Evolutionary conservation across 2,329 filamentous ascomycete species (phyloP), one percentile per base, ranked within the genome.

Genomic region (Aspergillus fumigatus): DNA sequence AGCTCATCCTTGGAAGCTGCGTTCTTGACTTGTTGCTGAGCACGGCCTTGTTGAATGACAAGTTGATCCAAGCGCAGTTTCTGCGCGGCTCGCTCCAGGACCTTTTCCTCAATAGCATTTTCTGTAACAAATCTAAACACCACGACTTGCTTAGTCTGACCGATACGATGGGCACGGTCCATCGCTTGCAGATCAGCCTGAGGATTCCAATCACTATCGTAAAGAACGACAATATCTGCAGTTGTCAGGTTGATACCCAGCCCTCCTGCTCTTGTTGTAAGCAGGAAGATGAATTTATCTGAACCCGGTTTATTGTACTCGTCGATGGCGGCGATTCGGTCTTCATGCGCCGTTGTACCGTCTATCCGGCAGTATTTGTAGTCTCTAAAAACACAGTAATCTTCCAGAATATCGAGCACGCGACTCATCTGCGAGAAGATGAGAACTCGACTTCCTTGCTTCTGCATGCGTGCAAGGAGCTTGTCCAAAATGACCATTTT

Each of bases 361-460:
- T 99, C 94, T 61, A 99, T 99, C 69, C 94, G 90, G 75, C 92
- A 97, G 77, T 99, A 99, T 61, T 96, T 89, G 77, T 90, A 97
- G 32, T 91, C 88, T 56, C 92, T 85, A 81, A 99, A 96, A 48
- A 97, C 92, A 62, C 93, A 97, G 75, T 99, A 99, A 73, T 99
- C 94, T 71, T 99, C 94, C 17, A 99, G 82, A 53, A 99, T 99
- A 70, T 99, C 94, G 45, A 99, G 80, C 41, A 97, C 82, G 83
- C 94, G 90, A 69, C 92, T 97, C 94, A 99, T 99, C 70, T 99
- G 94, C 0, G 94, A 99, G 78, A 99, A 99, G 66, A 99, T 97
- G 55, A 99, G 84, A n/a, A 99, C 92, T 62, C 94, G 85, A 70
- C 92, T 97, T 45, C 92, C 94, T 70, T 96, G 88, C 49, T 83